Evolutionary conservation across 257 asterid species (phyloP).

Genomic region (Nicotiana knightiana): DNA sequence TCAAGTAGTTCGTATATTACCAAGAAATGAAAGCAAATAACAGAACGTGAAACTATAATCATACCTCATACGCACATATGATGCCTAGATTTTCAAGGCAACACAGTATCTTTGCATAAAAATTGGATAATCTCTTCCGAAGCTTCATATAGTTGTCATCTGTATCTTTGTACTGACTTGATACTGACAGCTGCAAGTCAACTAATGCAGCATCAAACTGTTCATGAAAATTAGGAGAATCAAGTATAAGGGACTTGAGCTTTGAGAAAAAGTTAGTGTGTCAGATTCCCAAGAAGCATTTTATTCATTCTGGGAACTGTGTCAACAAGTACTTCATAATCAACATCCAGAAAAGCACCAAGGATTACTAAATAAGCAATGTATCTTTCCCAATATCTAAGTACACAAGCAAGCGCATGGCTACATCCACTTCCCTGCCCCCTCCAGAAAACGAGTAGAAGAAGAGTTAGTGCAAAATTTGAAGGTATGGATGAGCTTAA

Average conservation of each 20-base stretch:
- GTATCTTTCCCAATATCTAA: not conserved
- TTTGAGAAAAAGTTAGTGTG: not conserved
- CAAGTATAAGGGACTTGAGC: not conserved
- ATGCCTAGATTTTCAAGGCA: constrained; percentile 85
- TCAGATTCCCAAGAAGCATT: not conserved
- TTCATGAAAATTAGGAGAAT: constrained; percentile 9
- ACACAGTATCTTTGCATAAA: constrained; percentile 43
- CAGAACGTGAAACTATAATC: not conserved
- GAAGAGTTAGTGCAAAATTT: not conserved
- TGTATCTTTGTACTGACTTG: constrained; percentile 25
- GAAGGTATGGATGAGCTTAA: not conserved
- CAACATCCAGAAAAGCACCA: not conserved
- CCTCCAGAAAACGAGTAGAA: not conserved
- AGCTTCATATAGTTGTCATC: constrained; percentile 26
- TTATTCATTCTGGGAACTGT: not conserved
- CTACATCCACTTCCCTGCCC: not conserved
- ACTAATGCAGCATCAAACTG: constrained; percentile 56
- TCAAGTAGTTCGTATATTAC: not conserved
- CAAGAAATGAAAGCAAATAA: not conserved
- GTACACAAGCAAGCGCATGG: not conserved
- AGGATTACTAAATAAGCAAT: not conserved
- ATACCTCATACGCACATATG: constrained; percentile 74
- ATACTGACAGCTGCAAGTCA: constrained; percentile 33
- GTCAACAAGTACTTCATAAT: not conserved
- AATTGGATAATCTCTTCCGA: constrained; percentile 42